Evolutionary conservation across 345 rosid species (phyloP), one percentile per base, ranked within the genome.

Genomic region (Murraya koenigii): DNA sequence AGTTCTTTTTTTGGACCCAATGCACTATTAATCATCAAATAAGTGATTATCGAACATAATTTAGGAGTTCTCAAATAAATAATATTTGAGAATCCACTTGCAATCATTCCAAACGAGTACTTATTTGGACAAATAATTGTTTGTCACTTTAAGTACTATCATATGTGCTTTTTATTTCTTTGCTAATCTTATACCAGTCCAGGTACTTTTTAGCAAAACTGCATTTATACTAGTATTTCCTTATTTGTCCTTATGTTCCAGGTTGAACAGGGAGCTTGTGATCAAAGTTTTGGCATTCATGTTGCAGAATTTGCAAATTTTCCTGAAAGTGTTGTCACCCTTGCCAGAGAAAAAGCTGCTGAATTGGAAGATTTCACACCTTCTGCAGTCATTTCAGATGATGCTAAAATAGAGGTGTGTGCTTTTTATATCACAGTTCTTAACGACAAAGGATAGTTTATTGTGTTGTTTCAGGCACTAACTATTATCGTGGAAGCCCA

Each of bases 261-360:
- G 99, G 97, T 92, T 83, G 97, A 94, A 79, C 94, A 91, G 68
- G 98, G 97, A 58, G 93, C 97, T 69, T 94, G 98, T 86, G 98
- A 96, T 88, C 99, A 96, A 80, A 96, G 99, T 86, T 96, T 96
- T 74, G 98, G 99, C 61, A 94, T 96, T 80, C 99, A 96, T 79
- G 99, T 96, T 72, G 98, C 99, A 6, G 98, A 96, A 79, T 96
- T 92, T 76, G 98, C 98, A 71, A 94, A 94, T 83, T 96, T 96
- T 84, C 98, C 99, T 36, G 94, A 90, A 83, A 94, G 93, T 78
- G 98, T 94, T 60, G 98, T 94, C 25, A 84, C 93, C 23, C 94
- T 96, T 17, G 97, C 98, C 59, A 88, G 99, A 82, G 97, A 92
- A 83, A 96, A 94, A 87, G 99, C 97, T 65, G 88, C 94, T 44